A percentile compares a stretch with the other conserved stretches of the same genome.
Conservation (phyloP, 2,329 filamentous ascomycete genomes). For the Bisporella sp. region DNA sequence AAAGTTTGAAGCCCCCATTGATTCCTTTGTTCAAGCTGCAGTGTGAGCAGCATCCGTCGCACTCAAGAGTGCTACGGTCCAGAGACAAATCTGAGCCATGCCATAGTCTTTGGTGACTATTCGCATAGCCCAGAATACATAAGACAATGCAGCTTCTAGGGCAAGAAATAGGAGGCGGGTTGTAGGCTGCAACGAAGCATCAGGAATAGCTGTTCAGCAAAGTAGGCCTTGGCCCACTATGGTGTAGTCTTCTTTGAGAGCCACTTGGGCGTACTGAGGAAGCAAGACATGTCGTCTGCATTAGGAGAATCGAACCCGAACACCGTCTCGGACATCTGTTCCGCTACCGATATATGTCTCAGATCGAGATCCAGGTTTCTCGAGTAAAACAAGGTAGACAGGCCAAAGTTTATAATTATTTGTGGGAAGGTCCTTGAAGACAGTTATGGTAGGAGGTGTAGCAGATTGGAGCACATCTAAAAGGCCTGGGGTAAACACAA, state of each 20-base stretch:
- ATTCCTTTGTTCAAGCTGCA: not conserved
- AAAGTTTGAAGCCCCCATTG: slow-evolving; percentile 2
- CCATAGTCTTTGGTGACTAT: slow-evolving; percentile 2
- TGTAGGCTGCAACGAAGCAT: not conserved
- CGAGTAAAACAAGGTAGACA: not conserved
- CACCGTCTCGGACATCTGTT: slow-evolving; percentile 17
- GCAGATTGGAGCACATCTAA: too few species aligned
- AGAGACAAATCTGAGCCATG: slow-evolving; percentile 1
- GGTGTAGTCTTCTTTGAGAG: slow-evolving; percentile 2
- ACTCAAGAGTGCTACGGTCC: not conserved
- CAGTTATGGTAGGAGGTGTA: too few species aligned
- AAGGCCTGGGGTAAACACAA: too few species aligned
- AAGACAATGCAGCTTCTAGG: slow-evolving; percentile 4
- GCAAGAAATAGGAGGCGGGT: slow-evolving; percentile 1
- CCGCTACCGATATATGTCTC: slow-evolving; percentile 9
- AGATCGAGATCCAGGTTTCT: not conserved
- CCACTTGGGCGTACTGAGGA: not conserved
- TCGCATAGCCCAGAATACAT: slow-evolving; percentile 6
- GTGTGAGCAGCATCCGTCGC: slow-evolving; percentile 4
- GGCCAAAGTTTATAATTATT: not conserved
- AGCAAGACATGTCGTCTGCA: slow-evolving; percentile 9
- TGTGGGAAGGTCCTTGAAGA: too few species aligned
- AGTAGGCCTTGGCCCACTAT: slow-evolving; percentile 7
- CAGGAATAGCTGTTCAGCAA: slow-evolving; percentile 4
- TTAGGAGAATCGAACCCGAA: not conserved